Conservation (phyloP, 371 early-diverging fungal genomes). For the Circinella minor region DNA sequence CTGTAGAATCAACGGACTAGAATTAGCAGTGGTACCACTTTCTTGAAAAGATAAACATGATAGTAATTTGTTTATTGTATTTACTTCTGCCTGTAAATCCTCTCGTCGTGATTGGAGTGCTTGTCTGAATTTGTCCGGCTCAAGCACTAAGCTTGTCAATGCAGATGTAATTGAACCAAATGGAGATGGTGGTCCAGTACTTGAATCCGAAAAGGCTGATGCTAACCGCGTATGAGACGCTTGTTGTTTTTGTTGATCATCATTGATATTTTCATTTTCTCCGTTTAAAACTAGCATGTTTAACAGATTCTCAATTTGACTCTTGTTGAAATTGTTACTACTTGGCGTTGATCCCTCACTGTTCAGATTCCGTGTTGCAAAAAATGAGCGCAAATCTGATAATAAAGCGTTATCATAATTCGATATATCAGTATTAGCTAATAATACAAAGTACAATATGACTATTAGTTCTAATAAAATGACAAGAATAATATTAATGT, state of each 20-base stretch:
- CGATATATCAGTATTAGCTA: not conserved
- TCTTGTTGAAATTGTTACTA: not conserved
- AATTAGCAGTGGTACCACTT: not conserved
- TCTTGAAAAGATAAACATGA: constrained; percentile 1
- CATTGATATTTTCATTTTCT: not conserved
- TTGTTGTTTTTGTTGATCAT: too few species aligned
- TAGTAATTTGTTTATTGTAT: constrained; percentile 9
- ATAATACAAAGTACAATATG: not conserved
- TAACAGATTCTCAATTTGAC: not conserved
- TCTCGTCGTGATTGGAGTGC: constrained; percentile 30
- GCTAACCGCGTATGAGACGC: not conserved
- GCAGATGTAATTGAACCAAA: constrained; percentile 11
- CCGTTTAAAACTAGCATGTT: not conserved
- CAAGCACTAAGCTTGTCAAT: constrained; percentile 22
- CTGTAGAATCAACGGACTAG: not conserved
- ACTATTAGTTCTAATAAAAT: not conserved
- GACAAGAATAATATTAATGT: not conserved
- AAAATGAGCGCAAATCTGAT: not conserved
- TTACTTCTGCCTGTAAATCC: constrained; percentile 21
- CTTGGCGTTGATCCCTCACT: not conserved
- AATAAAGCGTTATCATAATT: not conserved
- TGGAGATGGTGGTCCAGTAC: not conserved
- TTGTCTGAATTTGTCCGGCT: constrained; percentile 31
- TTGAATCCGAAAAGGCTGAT: not conserved
- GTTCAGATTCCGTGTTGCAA: not conserved